Evolutionary conservation across 2,329 filamentous ascomycete genomes (phyloP).

Genomic region (Diaporthe citriasiana): DNA sequence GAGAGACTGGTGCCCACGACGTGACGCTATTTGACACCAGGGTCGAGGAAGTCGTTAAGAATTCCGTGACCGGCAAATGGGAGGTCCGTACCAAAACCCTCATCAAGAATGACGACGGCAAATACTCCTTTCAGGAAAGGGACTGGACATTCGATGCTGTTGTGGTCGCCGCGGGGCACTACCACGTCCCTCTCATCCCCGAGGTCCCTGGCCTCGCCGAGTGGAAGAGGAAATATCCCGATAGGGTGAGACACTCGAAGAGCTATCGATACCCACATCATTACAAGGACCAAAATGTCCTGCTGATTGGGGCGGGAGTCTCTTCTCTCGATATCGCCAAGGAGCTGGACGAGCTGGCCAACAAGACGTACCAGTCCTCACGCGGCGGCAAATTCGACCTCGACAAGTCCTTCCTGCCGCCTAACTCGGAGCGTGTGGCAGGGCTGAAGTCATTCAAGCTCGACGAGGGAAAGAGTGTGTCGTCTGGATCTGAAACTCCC

Average conservation of each 20-base stretch:
- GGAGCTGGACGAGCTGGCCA: constrained; percentile 55
- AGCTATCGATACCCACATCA: constrained; percentile 74
- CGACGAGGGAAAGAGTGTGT: constrained; percentile 50
- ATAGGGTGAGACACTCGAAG: constrained; percentile 76
- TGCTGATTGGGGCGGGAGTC: constrained; percentile 67
- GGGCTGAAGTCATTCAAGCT: constrained; percentile 62
- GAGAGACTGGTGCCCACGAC: constrained; percentile 62
- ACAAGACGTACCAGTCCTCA: constrained; percentile 64
- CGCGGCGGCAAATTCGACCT: constrained; percentile 73
- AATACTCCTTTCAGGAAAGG: constrained; percentile 49
- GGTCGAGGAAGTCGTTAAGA: constrained; percentile 59
- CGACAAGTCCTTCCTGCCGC: constrained; percentile 65
- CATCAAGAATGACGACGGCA: constrained; percentile 42
- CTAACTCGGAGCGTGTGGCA: constrained; percentile 64
- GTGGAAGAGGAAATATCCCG: constrained; percentile 69
- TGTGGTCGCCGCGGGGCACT: constrained; percentile 77
- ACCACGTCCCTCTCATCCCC: constrained; percentile 73
- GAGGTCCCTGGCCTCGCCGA: constrained; percentile 69
- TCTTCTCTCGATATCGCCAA: constrained; percentile 60
- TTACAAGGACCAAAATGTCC: constrained; percentile 65
- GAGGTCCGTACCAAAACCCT: constrained; percentile 63
- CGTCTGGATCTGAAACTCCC: constrained; percentile 10
- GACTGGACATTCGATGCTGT: constrained; percentile 71
- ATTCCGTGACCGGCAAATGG: constrained; percentile 59
- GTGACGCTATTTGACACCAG: constrained; percentile 69